phyloP scores from a whole-genome alignment of 148 eudicot species.

The Vaccinium darrowii region DNA sequence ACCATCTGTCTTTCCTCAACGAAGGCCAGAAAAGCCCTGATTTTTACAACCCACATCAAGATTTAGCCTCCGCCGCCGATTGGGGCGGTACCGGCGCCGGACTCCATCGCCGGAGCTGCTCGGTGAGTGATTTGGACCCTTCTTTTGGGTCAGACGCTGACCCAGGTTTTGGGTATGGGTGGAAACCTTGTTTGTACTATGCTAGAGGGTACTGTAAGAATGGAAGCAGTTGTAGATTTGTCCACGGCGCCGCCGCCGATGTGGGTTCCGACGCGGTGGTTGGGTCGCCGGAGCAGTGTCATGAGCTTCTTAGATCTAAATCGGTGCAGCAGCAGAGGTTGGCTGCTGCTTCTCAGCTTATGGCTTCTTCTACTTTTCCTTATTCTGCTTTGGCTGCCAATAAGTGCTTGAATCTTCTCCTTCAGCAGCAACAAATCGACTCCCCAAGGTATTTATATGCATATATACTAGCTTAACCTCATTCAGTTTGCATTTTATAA shows the following conservation, averaged over 20 bases:
- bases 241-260: slow-evolving; percentile 44
- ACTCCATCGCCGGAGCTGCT: slow-evolving; percentile 68
- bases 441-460: slow-evolving; percentile 46
- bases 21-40: slow-evolving; percentile 40
- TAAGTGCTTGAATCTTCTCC: slow-evolving; percentile 53
- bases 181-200: slow-evolving; percentile 82
- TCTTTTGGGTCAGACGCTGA: slow-evolving; percentile 40
- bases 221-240: slow-evolving; percentile 69
- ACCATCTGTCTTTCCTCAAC: slow-evolving; percentile 64
- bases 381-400: slow-evolving; percentile 31
- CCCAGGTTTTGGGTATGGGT: slow-evolving; percentile 48
- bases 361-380: slow-evolving; percentile 51
- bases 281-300: slow-evolving; percentile 71
- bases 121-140: slow-evolving; percentile 58
- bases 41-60: slow-evolving; percentile 31
- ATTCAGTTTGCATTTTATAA: too few relatives aligned
- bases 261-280: slow-evolving; percentile 24
- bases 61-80: slow-evolving; percentile 23
- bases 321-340: slow-evolving; percentile 66
- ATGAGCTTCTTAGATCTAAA: slow-evolving; percentile 71
- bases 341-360: slow-evolving; percentile 44
- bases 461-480: not conserved
- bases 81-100: slow-evolving; percentile 17
- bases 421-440: slow-evolving; percentile 67
- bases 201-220: slow-evolving; percentile 95